These are phyloP conservation scores for Calocybe gambosa DNA, from an alignment of 1,284 basidiomycete species.

Conservation along the genomic window DNA sequence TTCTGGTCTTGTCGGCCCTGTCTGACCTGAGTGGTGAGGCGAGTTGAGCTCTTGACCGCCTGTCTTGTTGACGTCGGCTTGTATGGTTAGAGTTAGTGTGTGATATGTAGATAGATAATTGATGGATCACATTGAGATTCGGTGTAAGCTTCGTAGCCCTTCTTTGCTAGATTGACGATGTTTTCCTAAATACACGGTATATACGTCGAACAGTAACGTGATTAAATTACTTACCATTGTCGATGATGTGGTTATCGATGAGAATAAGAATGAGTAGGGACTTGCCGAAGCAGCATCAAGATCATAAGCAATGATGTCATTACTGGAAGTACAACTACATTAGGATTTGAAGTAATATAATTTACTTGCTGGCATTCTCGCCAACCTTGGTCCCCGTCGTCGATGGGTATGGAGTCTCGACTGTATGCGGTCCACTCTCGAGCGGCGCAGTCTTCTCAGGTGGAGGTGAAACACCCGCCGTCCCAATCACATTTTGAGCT, in stretches of 20 bases:
- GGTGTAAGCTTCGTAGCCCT: constrained; percentile 51
- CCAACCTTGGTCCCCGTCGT: constrained; percentile 12
- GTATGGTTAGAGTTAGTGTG: not conserved
- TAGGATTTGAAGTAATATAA: not conserved
- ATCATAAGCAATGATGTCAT: constrained; percentile 7
- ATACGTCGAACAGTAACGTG: too few species aligned
- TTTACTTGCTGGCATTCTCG: constrained; percentile 7
- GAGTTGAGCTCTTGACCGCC: constrained; percentile 59
- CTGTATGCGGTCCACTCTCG: constrained; percentile 36
- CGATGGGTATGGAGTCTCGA: constrained; percentile 24
- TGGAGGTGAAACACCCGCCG: constrained; percentile 24
- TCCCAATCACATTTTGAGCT: constrained; percentile 12
- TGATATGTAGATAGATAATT: not conserved
- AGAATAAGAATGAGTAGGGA: not conserved
- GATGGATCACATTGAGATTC: constrained; percentile 28
- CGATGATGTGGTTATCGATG: constrained; percentile 5
- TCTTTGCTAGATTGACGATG: constrained; percentile 62
- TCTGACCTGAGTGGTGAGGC: constrained; percentile 35
- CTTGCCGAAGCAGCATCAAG: not conserved
- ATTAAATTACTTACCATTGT: constrained; percentile 11
- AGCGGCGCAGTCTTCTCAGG: constrained; percentile 28
- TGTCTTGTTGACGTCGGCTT: constrained; percentile 40
- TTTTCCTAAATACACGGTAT: constrained; percentile 54
- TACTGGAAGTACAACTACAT: constrained; percentile 1
- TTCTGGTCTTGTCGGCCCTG: constrained; percentile 12